phyloP scores from a whole-genome alignment of 2,329 filamentous ascomycete genomes.

The Colletotrichum ledebouriae region DNA sequence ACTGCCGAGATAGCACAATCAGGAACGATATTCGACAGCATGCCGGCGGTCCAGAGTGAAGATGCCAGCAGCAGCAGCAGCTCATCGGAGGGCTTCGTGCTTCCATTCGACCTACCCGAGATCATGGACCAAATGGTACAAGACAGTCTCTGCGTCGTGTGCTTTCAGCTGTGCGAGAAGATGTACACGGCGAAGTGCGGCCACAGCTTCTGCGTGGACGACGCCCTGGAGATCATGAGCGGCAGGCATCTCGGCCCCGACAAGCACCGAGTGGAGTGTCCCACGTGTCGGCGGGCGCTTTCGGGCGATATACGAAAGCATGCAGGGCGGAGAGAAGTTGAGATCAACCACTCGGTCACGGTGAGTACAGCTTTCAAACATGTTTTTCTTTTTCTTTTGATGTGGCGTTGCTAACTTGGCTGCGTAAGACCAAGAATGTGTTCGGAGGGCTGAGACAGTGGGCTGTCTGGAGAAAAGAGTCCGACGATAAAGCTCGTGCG shows the following conservation, averaged over 20 bases:
- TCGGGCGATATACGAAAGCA: too few relatives aligned
- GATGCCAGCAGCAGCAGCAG: background rate
- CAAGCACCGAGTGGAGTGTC: background rate
- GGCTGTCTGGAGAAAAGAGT: background rate
- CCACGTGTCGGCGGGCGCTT: background rate
- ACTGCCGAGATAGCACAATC: background rate
- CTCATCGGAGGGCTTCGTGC: too few relatives aligned
- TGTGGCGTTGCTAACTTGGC: too few relatives aligned
- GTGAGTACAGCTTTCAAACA: too few relatives aligned
- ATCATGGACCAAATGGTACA: conserved; percentile 14
- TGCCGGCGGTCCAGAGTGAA: background rate
- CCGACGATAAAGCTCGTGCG: background rate
- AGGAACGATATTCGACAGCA: background rate
- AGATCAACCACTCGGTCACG: too few relatives aligned
- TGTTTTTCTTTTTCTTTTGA: too few relatives aligned
- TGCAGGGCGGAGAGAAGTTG: too few relatives aligned
- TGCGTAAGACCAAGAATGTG: background rate
- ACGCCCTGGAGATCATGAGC: background rate
- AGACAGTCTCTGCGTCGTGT: conserved; percentile 8
- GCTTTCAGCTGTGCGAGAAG: background rate
- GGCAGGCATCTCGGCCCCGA: background rate
- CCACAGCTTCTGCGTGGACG: conserved; percentile 8
- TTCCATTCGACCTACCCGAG: background rate
- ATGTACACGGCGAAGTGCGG: conserved; percentile 14
- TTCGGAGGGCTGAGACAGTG: background rate